Base-by-base conservation (phyloP, 2,329 filamentous ascomycete genomes). In the Fusarium napiforme region DNA sequence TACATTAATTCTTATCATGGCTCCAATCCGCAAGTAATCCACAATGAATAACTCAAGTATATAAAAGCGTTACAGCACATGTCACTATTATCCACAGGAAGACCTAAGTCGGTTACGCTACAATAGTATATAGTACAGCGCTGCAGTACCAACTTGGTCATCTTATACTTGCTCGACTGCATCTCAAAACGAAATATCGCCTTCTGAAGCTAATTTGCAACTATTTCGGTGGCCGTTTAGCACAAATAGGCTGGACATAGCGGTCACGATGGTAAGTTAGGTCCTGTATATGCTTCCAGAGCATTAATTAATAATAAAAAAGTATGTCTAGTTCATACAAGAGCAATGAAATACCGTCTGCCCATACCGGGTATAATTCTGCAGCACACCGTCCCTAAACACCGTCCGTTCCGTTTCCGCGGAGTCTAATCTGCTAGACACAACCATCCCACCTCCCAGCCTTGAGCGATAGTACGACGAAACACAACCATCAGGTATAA, bases 321-420 rank as follows among this genome's bases (percentile, higher is more conserved):
- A 18, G 19, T 32, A 21, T 60, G 52, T 72, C 72, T 69, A 62
- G 40, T 60, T 58, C 60, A 37, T 64, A 66, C 60, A 71, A 55
- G 58, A 63, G 60, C 47, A 76, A 58, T 62, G 30, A 50, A 72
- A 61, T 74, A 61, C 57, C 50, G 57, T 67, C 70, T 74, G 67
- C 72, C 65, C 70, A 64, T 71, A 76, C 75, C 66, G 76, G 76
- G 76, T 78, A 78, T 78, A 77, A 69, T 77, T 66, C 76, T 74
- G 68, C 61, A 76, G 49, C 62, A 68, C 61, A 60, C 62, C 58
- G 59, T 73, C 60, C 63, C 76, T 60, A 46, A 77, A 78, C 73
- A 77, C 75, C 75, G 42, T 64, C 73, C 75, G 55, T 68, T 72
- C 71, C 75, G 49, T 73, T 55, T 73, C 72, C 69, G 52, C 59